Percentiles rank a stretch among this genome's conserved stretches.
These are phyloP conservation scores for Piromyces finnis DNA, from an alignment of 192 early-diverging fungal species.

Conservation along the genomic window DNA sequence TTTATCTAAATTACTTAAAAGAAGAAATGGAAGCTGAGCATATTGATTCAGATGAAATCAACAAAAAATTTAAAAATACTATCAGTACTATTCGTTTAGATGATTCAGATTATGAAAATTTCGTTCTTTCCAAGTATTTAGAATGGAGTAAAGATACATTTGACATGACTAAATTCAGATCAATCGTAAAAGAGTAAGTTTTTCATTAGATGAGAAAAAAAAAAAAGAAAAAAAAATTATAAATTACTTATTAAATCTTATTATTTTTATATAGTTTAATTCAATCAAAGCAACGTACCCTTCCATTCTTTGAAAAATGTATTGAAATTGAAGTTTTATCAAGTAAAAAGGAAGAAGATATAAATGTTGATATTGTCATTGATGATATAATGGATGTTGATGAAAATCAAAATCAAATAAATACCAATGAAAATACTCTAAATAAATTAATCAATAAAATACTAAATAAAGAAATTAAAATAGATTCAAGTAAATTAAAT, in stretches of 20 bases:
- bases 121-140: neutral
- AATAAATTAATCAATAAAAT: neutral
- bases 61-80: neutral
- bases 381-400: neutral
- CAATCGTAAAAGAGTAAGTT: neutral
- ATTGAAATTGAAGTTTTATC: neutral
- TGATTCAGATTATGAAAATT: neutral
- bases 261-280: neutral
- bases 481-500: neutral
- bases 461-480: neutral
- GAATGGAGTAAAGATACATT: neutral
- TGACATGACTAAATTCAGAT: neutral
- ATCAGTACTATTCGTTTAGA: neutral
- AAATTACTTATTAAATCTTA: no score
- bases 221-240: no score
- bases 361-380: neutral
- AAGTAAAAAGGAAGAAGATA: neutral
- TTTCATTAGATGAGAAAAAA: no score
- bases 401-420: neutral
- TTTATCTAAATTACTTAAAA: neutral
- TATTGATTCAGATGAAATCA: neutral
- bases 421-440: neutral
- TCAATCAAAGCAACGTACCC: neutral
- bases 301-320: neutral
- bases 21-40: neutral